phyloP scores from a whole-genome alignment of 768 basidiomycete species.

The Leccinum rimulosum region DNA sequence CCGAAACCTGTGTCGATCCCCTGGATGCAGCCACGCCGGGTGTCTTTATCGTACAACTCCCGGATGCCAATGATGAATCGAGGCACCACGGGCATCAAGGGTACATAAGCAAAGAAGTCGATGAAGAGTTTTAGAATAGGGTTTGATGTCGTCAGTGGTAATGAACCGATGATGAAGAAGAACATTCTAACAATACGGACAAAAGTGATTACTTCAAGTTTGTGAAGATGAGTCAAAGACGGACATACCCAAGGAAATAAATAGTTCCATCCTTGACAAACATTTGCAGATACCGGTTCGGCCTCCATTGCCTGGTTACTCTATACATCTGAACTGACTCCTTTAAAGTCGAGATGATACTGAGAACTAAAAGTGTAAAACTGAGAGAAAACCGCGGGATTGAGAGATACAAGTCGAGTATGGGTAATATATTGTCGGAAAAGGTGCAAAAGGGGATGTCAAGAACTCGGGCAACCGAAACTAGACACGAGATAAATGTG shows the following conservation, averaged over 20 bases:
- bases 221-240: neutral
- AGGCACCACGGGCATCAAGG: neutral
- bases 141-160: neutral
- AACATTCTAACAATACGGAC: too few species aligned
- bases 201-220: too few species aligned
- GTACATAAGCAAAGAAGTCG: neutral
- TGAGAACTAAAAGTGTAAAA: neutral
- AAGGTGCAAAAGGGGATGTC: neutral
- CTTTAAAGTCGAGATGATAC: neutral
- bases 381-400: neutral
- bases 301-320: neutral
- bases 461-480: neutral
- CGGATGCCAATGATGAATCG: neutral
- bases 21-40: neutral
- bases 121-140: neutral
- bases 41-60: neutral
- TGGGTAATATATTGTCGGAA: neutral
- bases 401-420: neutral
- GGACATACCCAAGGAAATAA: neutral
- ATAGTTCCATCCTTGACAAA: neutral
- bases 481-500: neutral
- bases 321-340: neutral
- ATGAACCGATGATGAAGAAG: too few species aligned
- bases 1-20: neutral
- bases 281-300: neutral